Evolutionary conservation across 148 eudicot genomes (phyloP).

Genomic region (Cornus suecica): DNA sequence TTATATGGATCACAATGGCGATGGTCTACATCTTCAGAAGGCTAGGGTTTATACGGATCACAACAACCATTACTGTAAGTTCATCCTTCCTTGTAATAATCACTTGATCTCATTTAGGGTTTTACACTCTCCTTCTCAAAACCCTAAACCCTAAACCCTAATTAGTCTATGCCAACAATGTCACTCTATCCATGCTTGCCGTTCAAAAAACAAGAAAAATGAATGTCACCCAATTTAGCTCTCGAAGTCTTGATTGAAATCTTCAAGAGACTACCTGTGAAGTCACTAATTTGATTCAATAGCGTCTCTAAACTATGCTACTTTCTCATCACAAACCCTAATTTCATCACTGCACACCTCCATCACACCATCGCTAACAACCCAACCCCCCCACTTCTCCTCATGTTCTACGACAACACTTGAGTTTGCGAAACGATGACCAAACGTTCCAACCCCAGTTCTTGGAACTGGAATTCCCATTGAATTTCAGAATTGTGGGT

Average conservation of each 20-base stretch:
- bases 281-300: constrained; percentile 17
- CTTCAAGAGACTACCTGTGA: constrained; percentile 14
- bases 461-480: constrained; percentile 18
- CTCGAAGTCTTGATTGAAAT: constrained; percentile 17
- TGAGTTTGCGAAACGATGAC: constrained; percentile 9
- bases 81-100: too few relatives aligned
- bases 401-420: constrained; percentile 24
- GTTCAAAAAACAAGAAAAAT: too few relatives aligned
- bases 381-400: neutral
- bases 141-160: too few relatives aligned
- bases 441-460: constrained; percentile 5
- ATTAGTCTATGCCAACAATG: neutral
- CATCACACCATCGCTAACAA: neutral
- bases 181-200: too few relatives aligned
- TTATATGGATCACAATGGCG: too few relatives aligned
- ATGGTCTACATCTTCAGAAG: too few relatives aligned
- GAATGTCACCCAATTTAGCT: too few relatives aligned
- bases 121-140: neutral
- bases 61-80: too few relatives aligned
- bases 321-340: constrained; percentile 15
- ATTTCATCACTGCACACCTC: constrained; percentile 15
- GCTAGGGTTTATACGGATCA: too few relatives aligned
- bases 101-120: neutral
- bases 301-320: constrained; percentile 25
- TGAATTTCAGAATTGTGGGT: constrained; percentile 34